A percentile compares a stretch with the other conserved stretches of the same genome.
phyloP scores from a whole-genome alignment of 768 basidiomycete species.

The Amanita muscaria region DNA sequence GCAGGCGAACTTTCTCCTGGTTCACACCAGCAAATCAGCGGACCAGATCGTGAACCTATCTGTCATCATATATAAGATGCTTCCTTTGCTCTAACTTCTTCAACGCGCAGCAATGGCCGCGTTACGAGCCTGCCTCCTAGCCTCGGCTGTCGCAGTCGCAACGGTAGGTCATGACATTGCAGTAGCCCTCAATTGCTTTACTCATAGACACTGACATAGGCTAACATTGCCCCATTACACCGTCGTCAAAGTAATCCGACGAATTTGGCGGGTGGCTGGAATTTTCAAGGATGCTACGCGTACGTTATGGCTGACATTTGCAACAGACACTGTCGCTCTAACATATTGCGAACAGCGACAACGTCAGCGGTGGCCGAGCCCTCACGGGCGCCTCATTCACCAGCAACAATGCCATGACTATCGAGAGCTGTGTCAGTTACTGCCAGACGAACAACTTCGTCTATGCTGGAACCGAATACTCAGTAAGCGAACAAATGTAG shows the following conservation, averaged over 20 bases:
- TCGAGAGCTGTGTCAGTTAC: slow-evolving; percentile 40
- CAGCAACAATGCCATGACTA: slow-evolving; percentile 50
- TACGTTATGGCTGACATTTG: slow-evolving; percentile 21
- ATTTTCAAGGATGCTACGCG: slow-evolving; percentile 54
- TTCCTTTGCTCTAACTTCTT: slow-evolving; percentile 11
- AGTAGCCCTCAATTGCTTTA: too few species aligned
- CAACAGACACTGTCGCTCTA: too few species aligned
- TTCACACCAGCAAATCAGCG: slow-evolving; percentile 1
- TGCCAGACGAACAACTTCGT: slow-evolving; percentile 40
- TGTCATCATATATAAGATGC: slow-evolving; percentile 18
- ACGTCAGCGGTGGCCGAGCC: slow-evolving; percentile 41
- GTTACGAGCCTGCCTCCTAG: slow-evolving; percentile 23
- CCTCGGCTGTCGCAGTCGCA: slow-evolving; percentile 27
- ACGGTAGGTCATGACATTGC: slow-evolving; percentile 36
- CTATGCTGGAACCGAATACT: slow-evolving; percentile 65
- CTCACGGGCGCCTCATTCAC: slow-evolving; percentile 40
- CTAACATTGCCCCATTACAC: slow-evolving; percentile 21
- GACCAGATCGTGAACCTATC: slow-evolving; percentile 18
- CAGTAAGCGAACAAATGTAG: slow-evolving; percentile 14
- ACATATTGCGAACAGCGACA: slow-evolving; percentile 35
- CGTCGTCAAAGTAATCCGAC: slow-evolving; percentile 34
- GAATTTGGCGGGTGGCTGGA: slow-evolving; percentile 46
- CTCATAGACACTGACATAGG: slow-evolving; percentile 14
- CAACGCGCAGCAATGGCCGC: slow-evolving; percentile 23
- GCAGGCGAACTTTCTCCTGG: not conserved